phyloP scores from a whole-genome alignment of 1,284 basidiomycete genomes.

The Volvariella volvacea region DNA sequence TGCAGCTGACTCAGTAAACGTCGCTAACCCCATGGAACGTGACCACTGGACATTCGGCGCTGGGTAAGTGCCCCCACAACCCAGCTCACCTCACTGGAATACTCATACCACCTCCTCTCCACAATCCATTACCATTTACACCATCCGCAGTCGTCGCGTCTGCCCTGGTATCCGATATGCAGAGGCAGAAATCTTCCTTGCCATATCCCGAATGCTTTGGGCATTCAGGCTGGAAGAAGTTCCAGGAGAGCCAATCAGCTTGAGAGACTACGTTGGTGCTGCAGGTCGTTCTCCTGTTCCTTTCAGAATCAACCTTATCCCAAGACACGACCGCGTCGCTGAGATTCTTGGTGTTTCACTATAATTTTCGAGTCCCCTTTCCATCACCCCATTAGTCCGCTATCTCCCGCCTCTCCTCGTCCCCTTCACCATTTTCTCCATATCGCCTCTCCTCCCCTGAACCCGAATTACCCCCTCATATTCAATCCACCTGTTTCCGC shows the following conservation, averaged over 20 bases:
- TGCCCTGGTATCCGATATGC: slow-evolving; percentile 34
- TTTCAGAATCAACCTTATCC: slow-evolving; percentile 24
- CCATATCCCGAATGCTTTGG: slow-evolving; percentile 32
- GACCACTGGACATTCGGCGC: slow-evolving; percentile 38
- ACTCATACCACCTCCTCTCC: too few species aligned
- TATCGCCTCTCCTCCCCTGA: too few species aligned
- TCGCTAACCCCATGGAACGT: slow-evolving; percentile 29
- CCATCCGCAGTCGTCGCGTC: slow-evolving; percentile 3
- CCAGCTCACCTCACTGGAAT: too few species aligned
- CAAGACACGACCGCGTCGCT: slow-evolving; percentile 18
- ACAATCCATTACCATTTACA: too few species aligned
- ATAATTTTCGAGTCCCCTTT: too few species aligned
- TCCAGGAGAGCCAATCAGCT: slow-evolving; percentile 28
- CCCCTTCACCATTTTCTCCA: too few species aligned
- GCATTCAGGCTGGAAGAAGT: slow-evolving; percentile 29
- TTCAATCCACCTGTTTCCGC: too few species aligned
- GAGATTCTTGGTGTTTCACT: too few species aligned
- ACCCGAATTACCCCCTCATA: too few species aligned
- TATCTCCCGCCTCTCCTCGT: too few species aligned
- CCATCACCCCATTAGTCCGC: too few species aligned
- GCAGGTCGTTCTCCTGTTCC: slow-evolving; percentile 32
- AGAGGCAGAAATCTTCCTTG: slow-evolving; percentile 32
- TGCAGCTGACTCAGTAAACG: slow-evolving; percentile 28
- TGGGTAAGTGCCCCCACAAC: too few species aligned
- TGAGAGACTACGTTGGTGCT: slow-evolving; percentile 34